Percentiles rank a stretch among this genome's conserved stretches.
Evolutionary conservation across 371 early-diverging fungal genomes (phyloP).

Genomic region (Syncephalis fuscata): DNA sequence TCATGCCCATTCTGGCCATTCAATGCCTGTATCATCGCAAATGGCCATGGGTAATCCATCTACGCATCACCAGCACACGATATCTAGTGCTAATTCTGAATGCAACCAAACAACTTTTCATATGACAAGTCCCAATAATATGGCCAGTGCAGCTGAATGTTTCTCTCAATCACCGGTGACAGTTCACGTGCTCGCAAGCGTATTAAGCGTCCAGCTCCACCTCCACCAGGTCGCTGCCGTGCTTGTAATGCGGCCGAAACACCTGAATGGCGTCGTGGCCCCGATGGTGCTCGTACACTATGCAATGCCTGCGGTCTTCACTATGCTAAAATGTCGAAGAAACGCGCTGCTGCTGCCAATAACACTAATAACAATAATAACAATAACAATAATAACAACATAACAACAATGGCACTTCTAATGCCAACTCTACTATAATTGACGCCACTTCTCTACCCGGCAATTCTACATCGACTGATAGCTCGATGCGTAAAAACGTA

Average conservation of each 20-base stretch:
- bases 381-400: too few relatives aligned
- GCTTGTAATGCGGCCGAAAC: slow-evolving; percentile 39
- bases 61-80: too few relatives aligned
- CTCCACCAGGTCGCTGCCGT: slow-evolving; percentile 9
- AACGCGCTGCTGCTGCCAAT: too few relatives aligned
- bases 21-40: too few relatives aligned
- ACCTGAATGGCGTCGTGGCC: slow-evolving; percentile 55
- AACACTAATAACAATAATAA: too few relatives aligned
- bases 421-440: too few relatives aligned
- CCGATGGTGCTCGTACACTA: slow-evolving; percentile 41
- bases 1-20: too few relatives aligned
- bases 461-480: too few relatives aligned
- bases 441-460: too few relatives aligned
- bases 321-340: slow-evolving; percentile 7
- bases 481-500: too few relatives aligned
- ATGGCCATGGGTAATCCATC: too few relatives aligned
- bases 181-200: neutral
- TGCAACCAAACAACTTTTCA: neutral
- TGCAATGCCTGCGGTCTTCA: slow-evolving; percentile 51
- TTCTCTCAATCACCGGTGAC: neutral
- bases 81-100: neutral
- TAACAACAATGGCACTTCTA: too few relatives aligned
- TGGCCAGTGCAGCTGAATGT: neutral
- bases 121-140: neutral
- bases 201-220: slow-evolving; percentile 8